phyloP scores from a whole-genome alignment of 306 rosid genomes.

The Pyrus pyrifolia region DNA sequence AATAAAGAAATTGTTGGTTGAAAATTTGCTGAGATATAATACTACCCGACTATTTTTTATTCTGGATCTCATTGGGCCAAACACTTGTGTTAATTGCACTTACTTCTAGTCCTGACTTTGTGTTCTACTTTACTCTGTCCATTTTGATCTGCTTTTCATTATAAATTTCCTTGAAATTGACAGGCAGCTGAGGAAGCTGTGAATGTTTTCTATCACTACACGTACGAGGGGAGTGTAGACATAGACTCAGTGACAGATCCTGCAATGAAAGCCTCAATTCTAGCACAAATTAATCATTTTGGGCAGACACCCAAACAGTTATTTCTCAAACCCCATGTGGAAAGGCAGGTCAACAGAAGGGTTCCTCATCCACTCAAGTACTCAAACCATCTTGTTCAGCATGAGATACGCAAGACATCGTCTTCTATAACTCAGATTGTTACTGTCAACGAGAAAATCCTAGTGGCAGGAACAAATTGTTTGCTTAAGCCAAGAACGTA shows the following conservation, averaged over 20 bases:
- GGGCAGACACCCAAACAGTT: constrained; percentile 99
- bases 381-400: constrained; percentile 63
- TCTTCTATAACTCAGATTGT: constrained; percentile 86
- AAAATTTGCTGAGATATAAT: neutral
- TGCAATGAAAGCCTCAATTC: constrained; percentile 97
- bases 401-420: constrained; percentile 69
- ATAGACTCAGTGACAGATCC: constrained; percentile 97
- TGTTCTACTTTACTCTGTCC: neutral
- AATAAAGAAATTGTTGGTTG: neutral
- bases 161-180: constrained; percentile 18
- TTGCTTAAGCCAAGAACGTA: constrained; percentile 90
- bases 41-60: neutral
- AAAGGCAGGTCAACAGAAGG: constrained; percentile 73
- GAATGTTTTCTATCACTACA: constrained; percentile 94
- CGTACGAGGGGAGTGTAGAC: constrained; percentile 97
- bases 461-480: constrained; percentile 63
- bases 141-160: constrained; percentile 24
- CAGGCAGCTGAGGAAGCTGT: constrained; percentile 98
- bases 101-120: neutral
- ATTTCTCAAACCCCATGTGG: constrained; percentile 81
- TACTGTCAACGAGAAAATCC: constrained; percentile 68
- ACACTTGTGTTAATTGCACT: neutral
- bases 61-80: neutral
- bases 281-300: constrained; percentile 98
- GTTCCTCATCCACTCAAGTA: constrained; percentile 93